Evolutionary conservation across 176 grass and related monocot genomes (phyloP), one percentile per base, ranked within the genome.

Genomic region (Avena sativa): DNA sequence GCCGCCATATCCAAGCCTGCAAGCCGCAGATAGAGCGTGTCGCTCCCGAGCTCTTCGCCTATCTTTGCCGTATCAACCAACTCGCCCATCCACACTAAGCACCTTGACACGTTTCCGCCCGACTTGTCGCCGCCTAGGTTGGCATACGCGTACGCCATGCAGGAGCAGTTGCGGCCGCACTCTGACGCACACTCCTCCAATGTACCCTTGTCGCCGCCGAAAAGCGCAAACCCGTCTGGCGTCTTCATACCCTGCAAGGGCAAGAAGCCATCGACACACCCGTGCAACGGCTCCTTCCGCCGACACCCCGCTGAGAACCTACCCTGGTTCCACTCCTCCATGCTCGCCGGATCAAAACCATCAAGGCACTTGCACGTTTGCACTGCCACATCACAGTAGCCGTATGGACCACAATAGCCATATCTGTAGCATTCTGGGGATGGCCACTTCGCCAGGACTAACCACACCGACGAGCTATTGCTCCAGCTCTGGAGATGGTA

Each of bases 121-220:
- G 40, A 61, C 46, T 0, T 59, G 38, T 80, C 79, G 19, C 17
- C 16, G 4, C 3, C 72, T 1, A 87, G 55, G 10, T 58, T 80
- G 0, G 66, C 67, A 0, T 73, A 74, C 6, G 92, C 60, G 46
- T 91, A 94, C 49, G 89, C 92, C 32, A 81, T 25, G 6, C 87
- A 91, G 1, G 92, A 94, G 78, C 92, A 94, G 63, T 94, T 74
- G 9, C 51, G 44, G 4, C 59, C 17, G 63, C 89, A 94, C 68
- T 74, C 56, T 38, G 59, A 75, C 25, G 52, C 65, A 30, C 81
- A 83, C 81, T 73, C 49, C 23, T 94, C 53, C 0, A 74, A 81
- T 17, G 15, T 69, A 48, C 28, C 89, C 32, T 40, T 46, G 21
- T 57, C 84, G 12, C 48, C 19, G 8, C 36, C 68, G 3, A 78